phyloP scores from a whole-genome alignment of 139 green algal species.

The Closterium sp. region DNA sequence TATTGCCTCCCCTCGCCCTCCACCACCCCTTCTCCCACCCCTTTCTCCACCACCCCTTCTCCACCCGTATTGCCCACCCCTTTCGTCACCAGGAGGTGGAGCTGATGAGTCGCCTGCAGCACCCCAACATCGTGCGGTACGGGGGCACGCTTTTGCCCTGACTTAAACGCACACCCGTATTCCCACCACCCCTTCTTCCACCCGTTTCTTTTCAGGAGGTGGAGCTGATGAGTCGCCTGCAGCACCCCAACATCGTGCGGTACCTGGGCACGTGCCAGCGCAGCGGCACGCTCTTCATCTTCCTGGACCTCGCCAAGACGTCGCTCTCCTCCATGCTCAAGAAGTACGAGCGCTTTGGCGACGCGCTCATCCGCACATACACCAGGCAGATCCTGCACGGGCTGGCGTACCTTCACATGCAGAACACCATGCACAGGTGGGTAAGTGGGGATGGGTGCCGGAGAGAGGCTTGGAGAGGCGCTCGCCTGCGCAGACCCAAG shows the following conservation, averaged over 20 bases:
- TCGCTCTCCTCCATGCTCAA: constrained; percentile 52
- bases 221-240: constrained; percentile 70
- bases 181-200: no score
- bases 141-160: constrained; percentile 60
- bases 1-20: no score
- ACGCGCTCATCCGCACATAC: constrained; percentile 65
- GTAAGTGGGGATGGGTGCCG: background rate
- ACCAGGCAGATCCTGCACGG: constrained; percentile 67
- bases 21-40: no score
- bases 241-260: constrained; percentile 90
- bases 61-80: no score
- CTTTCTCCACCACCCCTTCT: no score
- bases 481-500: no score
- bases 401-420: constrained; percentile 57
- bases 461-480: no score
- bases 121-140: constrained; percentile 94
- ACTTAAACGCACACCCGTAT: background rate
- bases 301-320: constrained; percentile 58
- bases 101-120: constrained; percentile 75
- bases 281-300: constrained; percentile 55
- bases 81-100: constrained; percentile 70
- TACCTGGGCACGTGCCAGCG: constrained; percentile 74
- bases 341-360: constrained; percentile 52
- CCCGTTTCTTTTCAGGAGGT: constrained; percentile 67
- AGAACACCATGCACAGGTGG: constrained; percentile 53